Conservation (phyloP, 73 alveolate genomes). For the Paraurostyla sp. region DNA sequence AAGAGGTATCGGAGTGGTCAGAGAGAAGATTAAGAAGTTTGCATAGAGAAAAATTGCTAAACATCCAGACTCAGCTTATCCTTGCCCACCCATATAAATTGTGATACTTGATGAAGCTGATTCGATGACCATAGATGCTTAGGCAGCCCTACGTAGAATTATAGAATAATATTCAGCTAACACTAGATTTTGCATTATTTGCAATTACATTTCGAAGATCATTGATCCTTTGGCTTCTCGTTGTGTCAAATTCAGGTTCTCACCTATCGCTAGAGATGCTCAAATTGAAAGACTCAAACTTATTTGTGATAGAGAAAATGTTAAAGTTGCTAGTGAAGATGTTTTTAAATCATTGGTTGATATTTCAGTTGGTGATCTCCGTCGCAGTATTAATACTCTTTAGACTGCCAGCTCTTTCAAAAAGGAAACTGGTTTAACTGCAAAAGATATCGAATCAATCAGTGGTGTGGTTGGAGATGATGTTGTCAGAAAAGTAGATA, state of each 20-base stretch:
- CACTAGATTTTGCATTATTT: conserved; percentile 99
- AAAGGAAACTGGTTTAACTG: conserved; percentile 69
- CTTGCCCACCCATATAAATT: conserved; percentile 84
- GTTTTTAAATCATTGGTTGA: conserved; percentile 88
- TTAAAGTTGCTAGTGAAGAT: conserved; percentile 70
- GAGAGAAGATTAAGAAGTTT: conserved; percentile 98
- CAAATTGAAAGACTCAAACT: conserved; percentile 87
- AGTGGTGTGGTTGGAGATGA: conserved; percentile 93
- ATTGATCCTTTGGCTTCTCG: conserved; percentile 99
- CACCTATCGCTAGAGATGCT: conserved; percentile 95
- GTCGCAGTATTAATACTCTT: conserved; percentile 93
- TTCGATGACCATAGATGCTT: conserved; percentile 99
- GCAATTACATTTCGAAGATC: conserved; percentile 99
- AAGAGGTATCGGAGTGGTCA: conserved; percentile 99
- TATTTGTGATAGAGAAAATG: conserved; percentile 88
- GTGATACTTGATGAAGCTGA: conserved; percentile 99
- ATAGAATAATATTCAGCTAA: conserved; percentile 97
- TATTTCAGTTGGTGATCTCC: conserved; percentile 94
- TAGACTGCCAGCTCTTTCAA: conserved; percentile 88
- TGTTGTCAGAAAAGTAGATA: conserved; percentile 67
- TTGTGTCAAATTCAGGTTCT: conserved; percentile 98
- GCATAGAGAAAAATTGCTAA: conserved; percentile 95
- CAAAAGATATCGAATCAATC: conserved; percentile 86
- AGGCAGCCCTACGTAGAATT: conserved; percentile 99
- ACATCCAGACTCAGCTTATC: conserved; percentile 74